Percentiles rank a stretch among this genome's conserved stretches.
Evolutionary conservation across 805 yeast species (phyloP).

Genomic region (Saccharomycopsis babjevae): DNA sequence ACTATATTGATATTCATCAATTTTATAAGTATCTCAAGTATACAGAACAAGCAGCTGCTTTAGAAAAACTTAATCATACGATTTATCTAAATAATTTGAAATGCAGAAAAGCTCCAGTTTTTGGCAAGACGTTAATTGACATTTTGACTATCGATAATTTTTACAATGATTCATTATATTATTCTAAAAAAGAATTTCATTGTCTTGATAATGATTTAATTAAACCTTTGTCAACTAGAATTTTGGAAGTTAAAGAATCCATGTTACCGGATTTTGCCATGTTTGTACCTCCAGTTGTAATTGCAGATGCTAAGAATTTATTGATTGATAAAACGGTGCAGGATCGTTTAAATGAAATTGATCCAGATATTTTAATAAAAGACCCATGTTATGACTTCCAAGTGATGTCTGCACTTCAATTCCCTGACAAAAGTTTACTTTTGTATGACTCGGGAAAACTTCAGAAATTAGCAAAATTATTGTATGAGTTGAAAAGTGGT

Average conservation of each 20-base stretch:
- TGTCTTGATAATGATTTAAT: constrained; percentile 26
- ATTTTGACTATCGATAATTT: constrained; percentile 30
- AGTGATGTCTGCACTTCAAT: constrained; percentile 80
- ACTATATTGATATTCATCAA: constrained; percentile 35
- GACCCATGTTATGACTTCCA: constrained; percentile 74
- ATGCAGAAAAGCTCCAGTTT: constrained; percentile 55
- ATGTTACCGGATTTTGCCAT: constrained; percentile 67
- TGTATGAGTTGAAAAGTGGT: constrained; percentile 67
- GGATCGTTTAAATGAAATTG: constrained; percentile 24
- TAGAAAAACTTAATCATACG: constrained; percentile 45
- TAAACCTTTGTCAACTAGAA: constrained; percentile 33
- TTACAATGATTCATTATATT: constrained; percentile 17
- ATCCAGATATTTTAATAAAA: constrained; percentile 19
- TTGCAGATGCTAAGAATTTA: constrained; percentile 55
- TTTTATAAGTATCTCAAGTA: constrained; percentile 51
- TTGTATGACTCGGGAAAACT: constrained; percentile 97
- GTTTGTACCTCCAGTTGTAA: constrained; percentile 78
- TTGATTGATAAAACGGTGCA: constrained; percentile 33
- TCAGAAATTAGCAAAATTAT: constrained; percentile 67
- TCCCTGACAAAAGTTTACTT: constrained; percentile 86
- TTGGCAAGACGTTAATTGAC: constrained; percentile 48
- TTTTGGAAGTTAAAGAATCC: constrained; percentile 33
- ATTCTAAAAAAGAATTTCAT: constrained; percentile 12
- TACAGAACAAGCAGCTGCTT: constrained; percentile 39
- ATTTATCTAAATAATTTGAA: constrained; percentile 56